phyloP scores from a whole-genome alignment of 306 rosid genomes.

The Glycine soja region DNA sequence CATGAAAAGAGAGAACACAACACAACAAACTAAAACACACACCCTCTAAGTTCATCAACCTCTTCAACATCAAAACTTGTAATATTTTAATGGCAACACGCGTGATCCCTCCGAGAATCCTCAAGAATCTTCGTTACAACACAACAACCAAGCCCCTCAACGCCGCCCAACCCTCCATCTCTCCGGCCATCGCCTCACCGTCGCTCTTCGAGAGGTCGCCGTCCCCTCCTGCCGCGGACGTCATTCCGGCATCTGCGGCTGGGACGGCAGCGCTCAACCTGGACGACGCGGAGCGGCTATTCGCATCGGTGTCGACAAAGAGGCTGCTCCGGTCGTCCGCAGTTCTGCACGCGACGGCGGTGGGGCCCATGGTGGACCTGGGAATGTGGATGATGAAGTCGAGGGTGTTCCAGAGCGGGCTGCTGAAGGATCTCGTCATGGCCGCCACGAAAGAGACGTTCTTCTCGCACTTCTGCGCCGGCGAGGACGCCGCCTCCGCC shows the following conservation, averaged over 20 bases:
- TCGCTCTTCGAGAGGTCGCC: background rate
- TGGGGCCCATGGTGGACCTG: slow-evolving; percentile 77
- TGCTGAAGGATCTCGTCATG: slow-evolving; percentile 36
- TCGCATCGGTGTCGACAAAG: slow-evolving; percentile 53
- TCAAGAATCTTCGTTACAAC: slow-evolving; percentile 45
- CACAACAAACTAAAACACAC: background rate
- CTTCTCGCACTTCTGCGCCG: slow-evolving; percentile 85
- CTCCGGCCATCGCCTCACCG: background rate
- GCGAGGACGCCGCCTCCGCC: slow-evolving; percentile 59
- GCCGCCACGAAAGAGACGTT: slow-evolving; percentile 51
- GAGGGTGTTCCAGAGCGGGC: slow-evolving; percentile 47
- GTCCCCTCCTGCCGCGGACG: background rate
- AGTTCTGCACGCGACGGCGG: slow-evolving; percentile 68
- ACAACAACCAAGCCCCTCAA: slow-evolving; percentile 51
- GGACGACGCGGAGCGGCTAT: slow-evolving; percentile 55
- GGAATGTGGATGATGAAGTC: slow-evolving; percentile 83
- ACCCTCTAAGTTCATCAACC: background rate
- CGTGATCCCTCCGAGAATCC: slow-evolving; percentile 55
- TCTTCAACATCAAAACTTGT: too few species aligned
- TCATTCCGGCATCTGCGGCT: too few species aligned
- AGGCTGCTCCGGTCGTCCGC: slow-evolving; percentile 64
- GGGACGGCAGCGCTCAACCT: slow-evolving; percentile 12
- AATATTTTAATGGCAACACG: slow-evolving; percentile 52
- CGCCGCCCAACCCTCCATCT: slow-evolving; percentile 37
- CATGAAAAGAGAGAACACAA: background rate